Base-by-base conservation (phyloP, 2,329 filamentous ascomycete species). In the Exophiala phaeomuriformis region DNA sequence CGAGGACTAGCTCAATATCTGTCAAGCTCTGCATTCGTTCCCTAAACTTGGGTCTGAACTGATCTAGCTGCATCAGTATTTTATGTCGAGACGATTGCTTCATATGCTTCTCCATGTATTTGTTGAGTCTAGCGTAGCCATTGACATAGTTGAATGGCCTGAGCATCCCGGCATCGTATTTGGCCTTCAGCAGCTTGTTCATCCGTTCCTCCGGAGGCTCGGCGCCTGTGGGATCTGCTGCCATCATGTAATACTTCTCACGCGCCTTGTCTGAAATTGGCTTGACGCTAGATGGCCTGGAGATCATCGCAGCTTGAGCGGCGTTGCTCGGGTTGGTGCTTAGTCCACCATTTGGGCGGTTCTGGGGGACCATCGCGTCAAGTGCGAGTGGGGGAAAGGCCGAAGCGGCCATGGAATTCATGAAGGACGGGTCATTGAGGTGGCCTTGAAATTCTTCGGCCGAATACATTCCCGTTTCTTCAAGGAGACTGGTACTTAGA, bases 131-230 rank as follows among this genome's bases (percentile, higher is more conserved):
- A 7, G 89, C 86, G 69, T 98, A 98, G 8, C 93, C 93, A 66
- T 94, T 95, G 63, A 97, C 88, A 69, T 98, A 98, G 73, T 97
- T 97, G 78, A 98, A 98, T 1, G 93, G 93, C 66, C 90, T 93
- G 54, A 98, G 76, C 65, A 98, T 78, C 1, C 93, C 93, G 0
- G 93, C 93, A 62, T 97, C 90, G 71, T 95, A 94, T 71, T 98
- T 98, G 59, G 93, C 93, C 68, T 86, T 88, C 52, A 98, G 81
- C 4, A 98, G 81, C 63, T 93, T 89, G 65, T 91, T 86, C 88
- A 98, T 95, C 56, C 93, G 86, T 69, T 95, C 89, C 70, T 96
- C 90, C 8, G 93, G 90, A 27, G 86, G 86, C 63, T 85, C 82
- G 62, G 89, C 82, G 49, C 91, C 91, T 4, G 88, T 88, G 2